These are phyloP conservation scores for Grosmannia huntii DNA, from an alignment of 2,329 filamentous ascomycete species.

Conservation along the genomic window DNA sequence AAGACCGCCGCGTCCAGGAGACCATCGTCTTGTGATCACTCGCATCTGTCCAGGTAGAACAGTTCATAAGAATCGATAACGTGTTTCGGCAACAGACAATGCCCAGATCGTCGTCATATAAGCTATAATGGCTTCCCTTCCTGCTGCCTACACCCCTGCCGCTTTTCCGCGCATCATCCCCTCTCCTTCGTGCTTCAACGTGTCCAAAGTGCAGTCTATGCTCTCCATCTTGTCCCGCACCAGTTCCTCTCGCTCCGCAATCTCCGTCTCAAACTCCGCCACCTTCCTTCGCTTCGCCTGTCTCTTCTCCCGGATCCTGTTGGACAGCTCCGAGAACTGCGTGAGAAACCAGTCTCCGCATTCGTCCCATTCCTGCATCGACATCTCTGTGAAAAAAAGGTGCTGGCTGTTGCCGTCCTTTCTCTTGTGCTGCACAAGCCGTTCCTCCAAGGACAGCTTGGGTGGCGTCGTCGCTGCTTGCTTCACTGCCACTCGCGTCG, in stretches of 20 bases:
- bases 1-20: slow-evolving; percentile 46
- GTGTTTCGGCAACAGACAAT: too few relatives aligned
- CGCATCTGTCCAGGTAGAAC: too few relatives aligned
- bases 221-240: slow-evolving; percentile 39
- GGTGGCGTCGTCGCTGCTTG: slow-evolving; percentile 19
- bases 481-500: slow-evolving; percentile 31
- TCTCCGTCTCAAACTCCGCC: slow-evolving; percentile 39
- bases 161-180: slow-evolving; percentile 38
- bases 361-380: slow-evolving; percentile 44
- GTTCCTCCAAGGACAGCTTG: slow-evolving; percentile 31
- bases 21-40: slow-evolving; percentile 30
- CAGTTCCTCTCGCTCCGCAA: slow-evolving; percentile 39
- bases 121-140: not conserved
- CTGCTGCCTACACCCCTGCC: slow-evolving; percentile 14
- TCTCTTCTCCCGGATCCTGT: slow-evolving; percentile 33
- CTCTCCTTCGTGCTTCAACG: slow-evolving; percentile 43
- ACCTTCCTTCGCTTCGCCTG: slow-evolving; percentile 36
- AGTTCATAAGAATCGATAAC: too few relatives aligned
- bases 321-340: slow-evolving; percentile 37
- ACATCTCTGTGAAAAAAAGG: slow-evolving; percentile 39
- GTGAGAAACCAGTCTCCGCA: slow-evolving; percentile 48
- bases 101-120: not conserved
- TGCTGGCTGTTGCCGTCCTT: slow-evolving; percentile 29
- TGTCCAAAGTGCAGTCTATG: slow-evolving; percentile 41
- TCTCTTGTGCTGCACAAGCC: slow-evolving; percentile 35